Evolutionary conservation across 1,284 basidiomycete genomes (phyloP).

Genomic region (Neotropicomus parvogracilis): DNA sequence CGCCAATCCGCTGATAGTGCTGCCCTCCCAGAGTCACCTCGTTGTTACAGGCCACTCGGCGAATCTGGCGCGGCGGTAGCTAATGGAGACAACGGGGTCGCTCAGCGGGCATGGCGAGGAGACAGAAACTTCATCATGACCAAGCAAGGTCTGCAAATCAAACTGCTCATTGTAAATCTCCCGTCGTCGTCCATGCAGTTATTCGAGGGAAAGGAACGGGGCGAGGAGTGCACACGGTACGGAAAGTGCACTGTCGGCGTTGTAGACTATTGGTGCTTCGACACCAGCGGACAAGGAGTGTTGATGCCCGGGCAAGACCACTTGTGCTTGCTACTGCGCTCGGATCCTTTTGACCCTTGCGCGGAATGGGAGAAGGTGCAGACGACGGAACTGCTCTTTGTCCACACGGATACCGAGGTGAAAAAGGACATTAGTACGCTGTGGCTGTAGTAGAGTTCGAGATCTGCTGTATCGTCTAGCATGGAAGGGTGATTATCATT

Average conservation of each 20-base stretch:
- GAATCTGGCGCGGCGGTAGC: neutral
- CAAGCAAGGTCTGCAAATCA: conserved; percentile 32
- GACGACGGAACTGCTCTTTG: conserved; percentile 27
- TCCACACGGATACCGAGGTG: conserved; percentile 23
- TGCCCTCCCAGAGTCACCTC: conserved; percentile 30
- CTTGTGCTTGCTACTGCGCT: conserved; percentile 27
- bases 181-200: conserved; percentile 18
- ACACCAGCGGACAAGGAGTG: conserved; percentile 25
- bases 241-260: conserved; percentile 28
- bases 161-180: conserved; percentile 23
- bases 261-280: conserved; percentile 34
- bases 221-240: conserved; percentile 18
- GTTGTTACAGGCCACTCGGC: conserved; percentile 24
- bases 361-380: conserved; percentile 28
- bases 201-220: conserved; percentile 19
- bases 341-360: conserved; percentile 31
- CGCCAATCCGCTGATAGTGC: conserved; percentile 27
- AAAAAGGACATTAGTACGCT: conserved; percentile 15
- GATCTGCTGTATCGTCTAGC: no score
- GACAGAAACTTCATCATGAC: conserved; percentile 32
- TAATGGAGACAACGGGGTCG: neutral
- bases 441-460: conserved; percentile 24
- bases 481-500: no score
- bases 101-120: conserved; percentile 23
- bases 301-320: conserved; percentile 28